A percentile compares a stretch with the other conserved stretches of the same genome.
Evolutionary conservation across 2,329 filamentous ascomycete species (phyloP).

Genomic region (Fusarium sp.): DNA sequence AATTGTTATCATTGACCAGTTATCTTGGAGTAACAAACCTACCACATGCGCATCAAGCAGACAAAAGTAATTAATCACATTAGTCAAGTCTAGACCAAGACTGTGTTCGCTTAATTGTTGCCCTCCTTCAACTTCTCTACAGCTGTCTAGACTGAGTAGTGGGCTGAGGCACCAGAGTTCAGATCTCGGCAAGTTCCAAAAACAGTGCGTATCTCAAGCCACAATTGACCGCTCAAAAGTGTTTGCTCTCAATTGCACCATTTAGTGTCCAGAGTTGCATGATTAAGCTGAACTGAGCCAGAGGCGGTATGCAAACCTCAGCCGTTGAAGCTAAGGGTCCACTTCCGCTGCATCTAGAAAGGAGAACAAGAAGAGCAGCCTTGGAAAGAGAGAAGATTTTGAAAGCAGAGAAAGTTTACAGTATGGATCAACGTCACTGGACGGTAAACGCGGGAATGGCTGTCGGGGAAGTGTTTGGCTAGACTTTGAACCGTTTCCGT

Average conservation of each 20-base stretch:
- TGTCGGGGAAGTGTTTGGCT: slow-evolving; percentile 11
- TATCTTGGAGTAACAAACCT: background rate
- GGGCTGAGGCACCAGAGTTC: background rate
- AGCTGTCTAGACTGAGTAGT: background rate
- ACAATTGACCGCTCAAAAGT: slow-evolving; percentile 20
- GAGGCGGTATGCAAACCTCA: slow-evolving; percentile 38
- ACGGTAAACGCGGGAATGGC: slow-evolving; percentile 37
- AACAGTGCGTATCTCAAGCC: background rate
- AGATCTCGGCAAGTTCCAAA: background rate
- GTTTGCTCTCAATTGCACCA: slow-evolving; percentile 17
- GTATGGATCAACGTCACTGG: slow-evolving; percentile 12
- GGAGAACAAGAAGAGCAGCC: background rate
- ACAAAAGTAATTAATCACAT: background rate
- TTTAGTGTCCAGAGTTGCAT: slow-evolving; percentile 7
- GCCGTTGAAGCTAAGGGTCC: slow-evolving; percentile 24
- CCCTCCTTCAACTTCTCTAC: background rate
- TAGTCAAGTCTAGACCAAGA: background rate
- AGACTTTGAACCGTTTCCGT: slow-evolving; percentile 32
- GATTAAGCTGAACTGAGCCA: slow-evolving; percentile 28
- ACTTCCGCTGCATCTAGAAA: slow-evolving; percentile 26
- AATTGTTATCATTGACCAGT: background rate
- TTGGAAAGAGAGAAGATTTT: background rate
- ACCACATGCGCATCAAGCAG: background rate
- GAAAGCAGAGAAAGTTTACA: background rate
- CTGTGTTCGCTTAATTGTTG: background rate